These are phyloP conservation scores for Penicillium sp. DNA, from an alignment of 2,329 filamentous ascomycete species.

Conservation along the genomic window DNA sequence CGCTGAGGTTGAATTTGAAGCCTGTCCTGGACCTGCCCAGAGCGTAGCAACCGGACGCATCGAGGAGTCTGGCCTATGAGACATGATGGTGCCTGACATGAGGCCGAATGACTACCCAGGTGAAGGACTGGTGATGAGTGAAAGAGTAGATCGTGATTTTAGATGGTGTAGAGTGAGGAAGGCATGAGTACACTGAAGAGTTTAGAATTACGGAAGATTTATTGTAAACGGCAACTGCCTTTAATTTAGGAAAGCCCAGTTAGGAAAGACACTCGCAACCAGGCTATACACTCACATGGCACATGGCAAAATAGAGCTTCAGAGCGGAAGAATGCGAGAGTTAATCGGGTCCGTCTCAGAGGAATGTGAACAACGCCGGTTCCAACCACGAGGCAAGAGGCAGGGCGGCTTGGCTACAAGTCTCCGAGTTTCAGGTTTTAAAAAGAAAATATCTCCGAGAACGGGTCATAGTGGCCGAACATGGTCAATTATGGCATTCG, in stretches of 20 bases:
- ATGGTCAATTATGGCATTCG: not conserved
- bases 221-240: not conserved
- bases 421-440: not conserved
- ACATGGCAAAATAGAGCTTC: constrained; percentile 11
- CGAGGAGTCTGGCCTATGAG: constrained; percentile 21
- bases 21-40: constrained; percentile 34
- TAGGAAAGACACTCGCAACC: not conserved
- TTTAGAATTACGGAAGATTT: not conserved
- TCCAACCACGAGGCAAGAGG: constrained; percentile 21
- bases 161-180: not conserved
- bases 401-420: not conserved
- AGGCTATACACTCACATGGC: constrained; percentile 6
- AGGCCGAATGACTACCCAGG: not conserved
- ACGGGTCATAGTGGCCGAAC: constrained; percentile 12
- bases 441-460: constrained; percentile 7
- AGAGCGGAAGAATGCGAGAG: constrained; percentile 19
- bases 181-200: not conserved
- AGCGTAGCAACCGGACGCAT: constrained; percentile 35
- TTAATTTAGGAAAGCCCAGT: not conserved
- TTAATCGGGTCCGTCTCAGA: constrained; percentile 19
- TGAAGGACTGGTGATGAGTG: not conserved
- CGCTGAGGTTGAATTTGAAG: constrained; percentile 31
- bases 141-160: not conserved
- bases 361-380: constrained; percentile 19
- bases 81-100: constrained; percentile 15